Conservation (phyloP, 179 eudicot species). For the Actinidia polygama region DNA sequence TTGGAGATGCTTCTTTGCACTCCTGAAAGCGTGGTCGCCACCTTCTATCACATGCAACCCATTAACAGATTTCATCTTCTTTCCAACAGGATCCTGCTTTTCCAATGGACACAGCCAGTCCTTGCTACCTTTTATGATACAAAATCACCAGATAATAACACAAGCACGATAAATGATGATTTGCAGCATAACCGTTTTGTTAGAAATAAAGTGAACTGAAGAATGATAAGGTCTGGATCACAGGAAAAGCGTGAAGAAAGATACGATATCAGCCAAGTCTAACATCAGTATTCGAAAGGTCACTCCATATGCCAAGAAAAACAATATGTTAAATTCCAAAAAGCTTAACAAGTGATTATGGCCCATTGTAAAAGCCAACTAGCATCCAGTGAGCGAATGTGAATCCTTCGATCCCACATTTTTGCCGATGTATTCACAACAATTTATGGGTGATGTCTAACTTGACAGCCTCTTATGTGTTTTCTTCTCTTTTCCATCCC, state of each 20-base stretch:
- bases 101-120: conserved; percentile 80
- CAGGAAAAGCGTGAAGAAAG: not conserved
- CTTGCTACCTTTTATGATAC: conserved; percentile 72
- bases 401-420: no score
- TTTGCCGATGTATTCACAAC: no score
- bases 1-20: conserved; percentile 69
- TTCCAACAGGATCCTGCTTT: conserved; percentile 60
- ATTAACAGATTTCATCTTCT: conserved; percentile 49
- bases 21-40: conserved; percentile 91
- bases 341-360: no score
- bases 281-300: no score
- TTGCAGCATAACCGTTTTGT: not conserved
- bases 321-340: no score
- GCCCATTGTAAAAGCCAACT: not conserved
- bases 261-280: conserved; percentile 5
- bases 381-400: no score
- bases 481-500: no score
- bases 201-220: not conserved
- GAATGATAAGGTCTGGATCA: not conserved
- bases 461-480: no score
- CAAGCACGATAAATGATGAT: not conserved
- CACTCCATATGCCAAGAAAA: no score
- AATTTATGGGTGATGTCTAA: no score
- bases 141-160: not conserved
- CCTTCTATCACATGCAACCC: conserved; percentile 75